Conservation (phyloP, 805 yeast genomes). For the Sugiyamaella marilandica region DNA sequence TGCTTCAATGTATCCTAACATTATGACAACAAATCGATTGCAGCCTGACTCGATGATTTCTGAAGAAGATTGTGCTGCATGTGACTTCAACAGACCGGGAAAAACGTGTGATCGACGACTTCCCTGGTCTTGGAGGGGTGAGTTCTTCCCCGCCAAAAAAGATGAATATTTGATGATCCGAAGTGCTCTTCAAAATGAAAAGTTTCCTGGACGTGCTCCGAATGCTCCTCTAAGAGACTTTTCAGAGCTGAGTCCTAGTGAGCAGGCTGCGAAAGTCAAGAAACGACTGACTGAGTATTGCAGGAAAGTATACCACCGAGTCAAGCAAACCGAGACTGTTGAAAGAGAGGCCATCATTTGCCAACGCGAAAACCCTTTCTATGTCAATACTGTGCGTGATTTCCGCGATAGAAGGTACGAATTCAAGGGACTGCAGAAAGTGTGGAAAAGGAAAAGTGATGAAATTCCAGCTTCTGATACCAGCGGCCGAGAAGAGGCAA, state of each 20-base stretch:
- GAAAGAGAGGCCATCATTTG: conserved; percentile 92
- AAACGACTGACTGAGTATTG: conserved; percentile 80
- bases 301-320: conserved; percentile 74
- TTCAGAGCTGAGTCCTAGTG: conserved; percentile 69
- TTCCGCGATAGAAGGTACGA: conserved; percentile 96
- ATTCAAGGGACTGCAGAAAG: conserved; percentile 87
- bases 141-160: conserved; percentile 82
- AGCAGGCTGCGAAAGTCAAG: conserved; percentile 71
- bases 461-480: conserved; percentile 49
- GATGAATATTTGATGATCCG: conserved; percentile 89
- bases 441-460: conserved; percentile 80
- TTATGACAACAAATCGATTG: conserved; percentile 93
- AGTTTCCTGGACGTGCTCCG: conserved; percentile 54
- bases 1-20: conserved; percentile 98
- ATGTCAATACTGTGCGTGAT: conserved; percentile 87
- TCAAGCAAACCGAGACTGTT: conserved; percentile 75
- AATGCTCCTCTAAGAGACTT: conserved; percentile 39
- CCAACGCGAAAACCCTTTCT: conserved; percentile 96
- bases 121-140: conserved; percentile 99
- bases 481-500: conserved; percentile 77
- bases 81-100: conserved; percentile 95
- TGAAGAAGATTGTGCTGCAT: conserved; percentile 93
- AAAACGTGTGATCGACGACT: conserved; percentile 86
- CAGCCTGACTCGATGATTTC: conserved; percentile 98
- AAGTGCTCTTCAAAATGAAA: conserved; percentile 73